Base-by-base conservation (phyloP, 352 stramenopile species). In the Globisporangium recalcitrans region DNA sequence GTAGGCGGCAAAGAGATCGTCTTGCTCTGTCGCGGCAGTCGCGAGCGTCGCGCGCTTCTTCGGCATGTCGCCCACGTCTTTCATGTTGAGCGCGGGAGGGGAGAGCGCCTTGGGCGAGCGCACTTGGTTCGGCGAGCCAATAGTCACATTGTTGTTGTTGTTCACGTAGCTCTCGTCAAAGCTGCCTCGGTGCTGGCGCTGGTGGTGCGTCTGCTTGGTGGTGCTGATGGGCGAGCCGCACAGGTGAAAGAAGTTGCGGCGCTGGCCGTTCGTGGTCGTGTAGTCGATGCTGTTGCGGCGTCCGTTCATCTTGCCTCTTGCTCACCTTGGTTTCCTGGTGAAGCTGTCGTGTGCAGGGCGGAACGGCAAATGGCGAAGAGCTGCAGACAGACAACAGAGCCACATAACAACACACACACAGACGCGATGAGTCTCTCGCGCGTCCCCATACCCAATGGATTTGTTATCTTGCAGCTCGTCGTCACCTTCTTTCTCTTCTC, bases 191-290 rank as follows among this genome's bases (percentile, higher is more conserved):
- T 21, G 48, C 40, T 76, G 73, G 36, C 53, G 46, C 48, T n/a
- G 48, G 34, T 74, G 73, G 44, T 54, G 40, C 46, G 72, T 66
- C 47, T 77, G 65, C 65, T 79, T 84, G 29, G 78, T 62, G 9
- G 80, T 87, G 34, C 83, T 83, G 63, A 93, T 93, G 22, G 83
- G 83, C 49, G 83, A 93, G n/a, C 83, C 83, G 55, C 80, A 90
- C 7, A 88, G 66, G 58, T 83, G 75, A 60, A 89, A 91, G 65
- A 93, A 93, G 52, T 71, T 57, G 62, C 70, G 65, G 29, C 54
- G 64, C 34, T 58, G n/a, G 27, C 26, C 42, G 36, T 60, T 36
- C 14, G n/a, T 60, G n/a, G 32, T 60, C 13, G 27, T 51, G 21
- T 24, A 54, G 48, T 54, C 48, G 14, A 54, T 38, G 26, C 48